These are phyloP conservation scores for Umbelopsis ramanniana DNA, from an alignment of 192 early-diverging fungal genomes.

Conservation along the genomic window DNA sequence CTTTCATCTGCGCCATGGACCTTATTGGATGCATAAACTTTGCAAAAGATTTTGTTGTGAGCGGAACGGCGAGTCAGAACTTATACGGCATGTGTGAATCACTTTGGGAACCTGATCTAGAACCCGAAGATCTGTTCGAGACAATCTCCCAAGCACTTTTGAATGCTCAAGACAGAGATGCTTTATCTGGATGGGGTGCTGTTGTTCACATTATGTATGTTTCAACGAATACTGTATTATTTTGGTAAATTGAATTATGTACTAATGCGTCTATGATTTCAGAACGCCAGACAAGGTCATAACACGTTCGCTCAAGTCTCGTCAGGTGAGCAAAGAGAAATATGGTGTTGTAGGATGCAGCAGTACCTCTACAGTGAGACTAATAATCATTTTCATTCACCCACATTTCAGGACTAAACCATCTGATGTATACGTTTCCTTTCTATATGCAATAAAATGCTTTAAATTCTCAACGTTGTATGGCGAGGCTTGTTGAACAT, in stretches of 20 bases:
- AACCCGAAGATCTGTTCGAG: slow-evolving; percentile 97
- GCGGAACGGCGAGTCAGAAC: slow-evolving; percentile 83
- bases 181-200: slow-evolving; percentile 95
- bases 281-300: slow-evolving; percentile 86
- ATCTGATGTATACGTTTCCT: not conserved
- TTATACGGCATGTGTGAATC: slow-evolving; percentile 97
- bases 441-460: slow-evolving; percentile 11
- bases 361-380: not conserved
- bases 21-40: slow-evolving; percentile 94
- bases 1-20: slow-evolving; percentile 95
- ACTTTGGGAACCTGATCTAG: slow-evolving; percentile 97
- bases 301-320: slow-evolving; percentile 83
- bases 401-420: not conserved
- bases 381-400: not conserved
- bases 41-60: slow-evolving; percentile 94
- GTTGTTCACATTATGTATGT: slow-evolving; percentile 89
- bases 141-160: slow-evolving; percentile 94
- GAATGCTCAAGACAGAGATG: slow-evolving; percentile 94
- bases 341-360: not conserved
- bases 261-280: not conserved
- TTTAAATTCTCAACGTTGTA: not conserved
- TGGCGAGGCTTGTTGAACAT: not conserved
- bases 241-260: not conserved
- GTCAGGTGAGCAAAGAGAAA: slow-evolving; percentile 47
- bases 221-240: not conserved